These are phyloP conservation scores for Macadamia tetraphylla DNA, from an alignment of 164 flowering plant genomes.

Conservation along the genomic window DNA sequence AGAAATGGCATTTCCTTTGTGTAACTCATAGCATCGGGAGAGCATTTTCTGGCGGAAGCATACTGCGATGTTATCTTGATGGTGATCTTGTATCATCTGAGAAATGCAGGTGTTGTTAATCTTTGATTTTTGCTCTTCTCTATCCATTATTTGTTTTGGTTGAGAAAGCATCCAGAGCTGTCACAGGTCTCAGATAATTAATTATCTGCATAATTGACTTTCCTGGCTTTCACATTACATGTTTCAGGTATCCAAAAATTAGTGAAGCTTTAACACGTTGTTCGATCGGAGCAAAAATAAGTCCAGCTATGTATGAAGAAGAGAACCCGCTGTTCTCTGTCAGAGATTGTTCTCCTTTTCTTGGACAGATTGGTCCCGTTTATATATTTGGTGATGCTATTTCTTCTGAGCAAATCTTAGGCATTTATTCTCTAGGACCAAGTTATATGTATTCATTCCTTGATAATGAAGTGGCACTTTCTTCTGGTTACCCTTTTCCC, in stretches of 20 bases:
- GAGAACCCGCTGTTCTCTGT: constrained; percentile 32
- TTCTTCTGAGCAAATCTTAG: constrained; percentile 78
- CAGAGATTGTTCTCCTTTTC: constrained; percentile 63
- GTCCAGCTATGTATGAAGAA: constrained; percentile 40
- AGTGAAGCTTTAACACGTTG: constrained; percentile 62
- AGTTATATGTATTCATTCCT: constrained; percentile 96
- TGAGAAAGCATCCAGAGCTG: not conserved
- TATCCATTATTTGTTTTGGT: not conserved
- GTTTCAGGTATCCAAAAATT: constrained; percentile 78
- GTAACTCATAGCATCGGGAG: constrained; percentile 91
- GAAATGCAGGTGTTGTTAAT: constrained; percentile 72
- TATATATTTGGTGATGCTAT: constrained; percentile 84
- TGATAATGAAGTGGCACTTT: constrained; percentile 57
- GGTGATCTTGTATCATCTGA: constrained; percentile 82
- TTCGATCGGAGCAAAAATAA: constrained; percentile 59
- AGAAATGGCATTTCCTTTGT: constrained; percentile 92
- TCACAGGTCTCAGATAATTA: not conserved
- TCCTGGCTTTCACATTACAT: constrained; percentile 1
- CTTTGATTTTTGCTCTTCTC: not conserved
- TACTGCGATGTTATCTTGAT: constrained; percentile 72
- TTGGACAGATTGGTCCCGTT: constrained; percentile 95
- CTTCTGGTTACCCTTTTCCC: constrained; percentile 40
- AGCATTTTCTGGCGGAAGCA: constrained; percentile 97
- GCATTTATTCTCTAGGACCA: constrained; percentile 82
- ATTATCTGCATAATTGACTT: not conserved